These are phyloP conservation scores for Cyclocybe cylindracea DNA, from an alignment of 768 basidiomycete species.

Conservation along the genomic window DNA sequence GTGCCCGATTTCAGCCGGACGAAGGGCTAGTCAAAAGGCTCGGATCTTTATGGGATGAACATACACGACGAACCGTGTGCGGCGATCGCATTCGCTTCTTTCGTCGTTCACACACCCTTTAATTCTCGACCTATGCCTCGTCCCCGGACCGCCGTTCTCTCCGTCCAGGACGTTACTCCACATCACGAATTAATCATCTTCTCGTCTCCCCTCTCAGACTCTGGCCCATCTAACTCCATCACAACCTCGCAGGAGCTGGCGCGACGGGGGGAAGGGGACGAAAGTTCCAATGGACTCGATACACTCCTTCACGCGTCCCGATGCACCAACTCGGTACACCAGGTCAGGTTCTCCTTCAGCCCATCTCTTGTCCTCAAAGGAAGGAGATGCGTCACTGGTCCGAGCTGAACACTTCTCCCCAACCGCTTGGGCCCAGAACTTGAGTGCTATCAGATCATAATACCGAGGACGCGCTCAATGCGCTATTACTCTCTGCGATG, in stretches of 20 bases:
- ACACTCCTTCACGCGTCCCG: constrained; percentile 63
- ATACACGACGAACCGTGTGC: constrained; percentile 69
- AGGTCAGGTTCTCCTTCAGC: constrained; percentile 35
- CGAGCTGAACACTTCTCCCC: constrained; percentile 2
- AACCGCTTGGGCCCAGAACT: constrained; percentile 71
- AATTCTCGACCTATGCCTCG: background rate
- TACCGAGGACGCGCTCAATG: background rate
- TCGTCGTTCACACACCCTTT: background rate
- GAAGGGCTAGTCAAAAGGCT: constrained; percentile 64
- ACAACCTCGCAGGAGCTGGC: constrained; percentile 46
- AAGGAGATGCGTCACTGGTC: too few relatives aligned
- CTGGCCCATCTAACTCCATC: too few relatives aligned
- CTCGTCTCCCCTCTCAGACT: too few relatives aligned
- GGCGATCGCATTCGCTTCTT: constrained; percentile 27
- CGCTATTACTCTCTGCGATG: background rate
- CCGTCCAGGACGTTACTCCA: too few relatives aligned
- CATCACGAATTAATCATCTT: too few relatives aligned
- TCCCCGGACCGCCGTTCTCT: too few relatives aligned
- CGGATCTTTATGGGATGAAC: constrained; percentile 75
- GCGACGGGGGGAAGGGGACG: too few relatives aligned
- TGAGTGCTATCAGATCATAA: constrained; percentile 25
- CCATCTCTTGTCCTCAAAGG: background rate
- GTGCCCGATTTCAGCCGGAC: constrained; percentile 60
- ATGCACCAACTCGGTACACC: constrained; percentile 66
- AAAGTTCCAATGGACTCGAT: constrained; percentile 66